Conservation (phyloP, 2,329 filamentous ascomycete species). For the Pseudocercospora ulei region DNA sequence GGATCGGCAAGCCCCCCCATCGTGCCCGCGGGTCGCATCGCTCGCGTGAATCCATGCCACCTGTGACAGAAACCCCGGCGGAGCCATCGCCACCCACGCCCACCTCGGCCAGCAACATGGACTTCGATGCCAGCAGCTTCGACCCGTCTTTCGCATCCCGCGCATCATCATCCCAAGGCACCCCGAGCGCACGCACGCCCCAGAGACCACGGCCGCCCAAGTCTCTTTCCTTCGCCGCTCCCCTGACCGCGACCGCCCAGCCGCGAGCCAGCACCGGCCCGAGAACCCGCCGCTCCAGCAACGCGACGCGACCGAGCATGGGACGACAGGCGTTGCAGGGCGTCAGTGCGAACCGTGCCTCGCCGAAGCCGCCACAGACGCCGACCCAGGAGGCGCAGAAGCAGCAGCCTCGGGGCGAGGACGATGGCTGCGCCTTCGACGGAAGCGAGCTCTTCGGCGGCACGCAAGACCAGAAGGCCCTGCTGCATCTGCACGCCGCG, state of each 20-base stretch:
- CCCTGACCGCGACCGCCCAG: conserved; percentile 23
- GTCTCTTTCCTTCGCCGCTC: conserved; percentile 16
- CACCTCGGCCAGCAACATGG: conserved; percentile 14
- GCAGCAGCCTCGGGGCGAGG: conserved; percentile 15
- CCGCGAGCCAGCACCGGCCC: conserved; percentile 22
- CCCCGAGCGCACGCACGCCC: conserved; percentile 33
- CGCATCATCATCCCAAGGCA: conserved; percentile 28
- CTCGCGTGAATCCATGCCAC: conserved; percentile 16
- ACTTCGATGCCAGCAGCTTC: conserved; percentile 16
- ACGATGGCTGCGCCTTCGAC: conserved; percentile 34
- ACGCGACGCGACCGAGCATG: conserved; percentile 20
- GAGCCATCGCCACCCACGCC: conserved; percentile 18
- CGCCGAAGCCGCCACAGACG: conserved; percentile 21
- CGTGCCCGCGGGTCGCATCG: conserved; percentile 20
- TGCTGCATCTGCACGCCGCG: conserved; percentile 13
- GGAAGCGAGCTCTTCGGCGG: conserved; percentile 36
- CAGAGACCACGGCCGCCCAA: conserved; percentile 33
- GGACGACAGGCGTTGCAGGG: conserved; percentile 21
- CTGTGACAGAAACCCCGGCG: conserved; percentile 11
- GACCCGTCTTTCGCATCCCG: conserved; percentile 25
- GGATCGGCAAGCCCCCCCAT: conserved; percentile 19
- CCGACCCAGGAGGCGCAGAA: conserved; percentile 19
- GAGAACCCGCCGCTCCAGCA: conserved; percentile 10
- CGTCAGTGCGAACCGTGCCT: conserved; percentile 27
- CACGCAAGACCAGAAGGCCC: conserved; percentile 28